phyloP scores from a whole-genome alignment of 2,329 filamentous ascomycete species.

The Alternaria ethzedia region DNA sequence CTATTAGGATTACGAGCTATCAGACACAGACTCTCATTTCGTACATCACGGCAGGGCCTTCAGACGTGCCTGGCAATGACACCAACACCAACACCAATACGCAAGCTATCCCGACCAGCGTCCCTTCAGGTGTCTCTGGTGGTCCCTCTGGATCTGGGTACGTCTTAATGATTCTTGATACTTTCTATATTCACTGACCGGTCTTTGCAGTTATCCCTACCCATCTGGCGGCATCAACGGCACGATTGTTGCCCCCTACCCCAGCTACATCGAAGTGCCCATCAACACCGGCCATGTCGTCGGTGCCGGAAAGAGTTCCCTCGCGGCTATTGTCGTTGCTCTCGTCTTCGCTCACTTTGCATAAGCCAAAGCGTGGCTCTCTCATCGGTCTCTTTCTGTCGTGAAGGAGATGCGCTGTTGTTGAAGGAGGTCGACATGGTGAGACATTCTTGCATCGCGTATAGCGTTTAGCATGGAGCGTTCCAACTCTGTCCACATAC shows the following conservation, averaged over 20 bases:
- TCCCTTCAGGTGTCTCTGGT: constrained; percentile 22
- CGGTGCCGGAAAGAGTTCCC: constrained; percentile 29
- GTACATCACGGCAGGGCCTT: constrained; percentile 20
- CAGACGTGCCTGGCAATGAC: constrained; percentile 9
- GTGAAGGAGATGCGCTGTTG: constrained; percentile 16
- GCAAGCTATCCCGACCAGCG: constrained; percentile 26
- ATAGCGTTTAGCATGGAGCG: constrained; percentile 24
- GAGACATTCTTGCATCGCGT: constrained; percentile 25
- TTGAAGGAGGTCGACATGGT: constrained; percentile 18
- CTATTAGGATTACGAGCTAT: constrained; percentile 35
- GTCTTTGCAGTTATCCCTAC: constrained; percentile 19
- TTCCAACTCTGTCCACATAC: constrained; percentile 23
- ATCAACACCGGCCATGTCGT: constrained; percentile 33
- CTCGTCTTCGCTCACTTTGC: constrained; percentile 36
- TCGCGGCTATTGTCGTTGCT: constrained; percentile 35
- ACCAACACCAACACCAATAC: constrained; percentile 23
- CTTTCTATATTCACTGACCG: constrained; percentile 8
- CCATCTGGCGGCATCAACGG: constrained; percentile 28
- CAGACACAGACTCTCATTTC: constrained; percentile 30
- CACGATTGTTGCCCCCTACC: constrained; percentile 30
- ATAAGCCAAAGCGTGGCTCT: constrained; percentile 14
- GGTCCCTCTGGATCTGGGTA: constrained; percentile 36
- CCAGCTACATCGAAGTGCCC: constrained; percentile 30
- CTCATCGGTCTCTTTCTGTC: constrained; percentile 7
- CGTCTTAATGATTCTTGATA: constrained; percentile 1